These are phyloP conservation scores for Boletellus deceptivus DNA, from an alignment of 1,284 basidiomycete species.

Conservation along the genomic window DNA sequence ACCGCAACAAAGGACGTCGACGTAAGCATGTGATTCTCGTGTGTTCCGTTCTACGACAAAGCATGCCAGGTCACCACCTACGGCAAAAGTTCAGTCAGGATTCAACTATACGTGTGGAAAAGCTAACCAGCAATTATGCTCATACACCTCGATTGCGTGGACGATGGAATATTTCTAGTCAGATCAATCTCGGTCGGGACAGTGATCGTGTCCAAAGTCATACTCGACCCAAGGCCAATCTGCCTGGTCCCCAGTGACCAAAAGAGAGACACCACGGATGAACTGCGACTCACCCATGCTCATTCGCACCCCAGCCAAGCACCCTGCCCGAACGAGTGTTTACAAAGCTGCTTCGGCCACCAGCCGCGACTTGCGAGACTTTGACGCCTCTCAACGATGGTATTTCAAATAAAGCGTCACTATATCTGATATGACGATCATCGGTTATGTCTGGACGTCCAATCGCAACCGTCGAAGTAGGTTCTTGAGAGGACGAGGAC, in stretches of 20 bases:
- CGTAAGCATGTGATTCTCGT: slow-evolving; percentile 39
- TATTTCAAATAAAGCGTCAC: slow-evolving; percentile 76
- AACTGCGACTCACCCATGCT: slow-evolving; percentile 57
- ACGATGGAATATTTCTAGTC: slow-evolving; percentile 53
- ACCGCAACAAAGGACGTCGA: slow-evolving; percentile 82
- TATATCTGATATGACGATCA: slow-evolving; percentile 64
- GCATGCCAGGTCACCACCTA: slow-evolving; percentile 76
- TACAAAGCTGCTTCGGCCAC: slow-evolving; percentile 72
- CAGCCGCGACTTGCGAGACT: slow-evolving; percentile 72
- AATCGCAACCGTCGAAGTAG: slow-evolving; percentile 23
- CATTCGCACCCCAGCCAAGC: slow-evolving; percentile 89
- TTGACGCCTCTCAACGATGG: slow-evolving; percentile 70
- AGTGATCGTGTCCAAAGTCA: slow-evolving; percentile 71
- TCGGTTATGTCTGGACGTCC: slow-evolving; percentile 38
- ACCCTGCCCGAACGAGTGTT: slow-evolving; percentile 72
- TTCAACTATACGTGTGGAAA: background rate
- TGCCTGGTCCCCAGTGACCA: slow-evolving; percentile 50
- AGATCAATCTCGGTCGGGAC: slow-evolving; percentile 86
- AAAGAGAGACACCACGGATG: background rate
- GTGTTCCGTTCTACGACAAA: slow-evolving; percentile 71
- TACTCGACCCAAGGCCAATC: slow-evolving; percentile 74
- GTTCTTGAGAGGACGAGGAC: slow-evolving; percentile 36
- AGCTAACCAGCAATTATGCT: slow-evolving; percentile 63
- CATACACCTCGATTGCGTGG: slow-evolving; percentile 60
- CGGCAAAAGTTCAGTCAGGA: slow-evolving; percentile 9